Evolutionary conservation across 495 filamentous ascomycete species (phyloP), one percentile per base, ranked within the genome.

Genomic region (Neurospora africana): DNA sequence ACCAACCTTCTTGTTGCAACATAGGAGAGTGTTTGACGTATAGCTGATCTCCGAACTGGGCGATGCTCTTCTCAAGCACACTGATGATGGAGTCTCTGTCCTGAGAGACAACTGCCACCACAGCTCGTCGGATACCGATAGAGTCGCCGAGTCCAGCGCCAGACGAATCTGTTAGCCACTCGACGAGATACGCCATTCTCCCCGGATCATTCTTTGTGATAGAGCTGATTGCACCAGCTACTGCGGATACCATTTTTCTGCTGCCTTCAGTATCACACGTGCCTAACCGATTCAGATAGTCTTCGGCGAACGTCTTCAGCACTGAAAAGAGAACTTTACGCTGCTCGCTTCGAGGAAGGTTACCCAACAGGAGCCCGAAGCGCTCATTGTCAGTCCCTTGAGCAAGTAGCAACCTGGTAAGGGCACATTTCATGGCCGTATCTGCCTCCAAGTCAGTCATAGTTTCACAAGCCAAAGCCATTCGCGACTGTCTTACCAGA

Each of bases 1-100:
- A 80, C 81, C 71, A 76, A 92, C 93, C 92, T 87, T 98, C 93
- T 86, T 99, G 95, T 74, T 92, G 90, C 40, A 93, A 78, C 27
- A 91, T 87, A 3, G 93, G 90, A 6, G 90, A 88, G 78, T 97
- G 93, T 72, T 90, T 92, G 75, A 98, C 93, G 76, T 91, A 94
- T 41, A 98, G 83, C 69, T 92, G 89, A 75, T 98, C 94, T 13
- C 91, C 92, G 77, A 97, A 97, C 41, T 91, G 86, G 68, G 82
- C 81, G 35, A 97, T 82, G 69, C 84, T 84, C 76, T 89, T 91
- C 72, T 92, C 87, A 21, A 96, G 76, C 13, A 96, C 77, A 5
- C 76, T 79, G 36, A 85, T 82, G 21, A 93, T 79, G 10, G 83
- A 79, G 5, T 83, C 87, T 72, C 82, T 82, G 43, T 88, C 81